Evolutionary conservation across 192 early-diverging fungal genomes (phyloP), one percentile per base, ranked within the genome.

Genomic region (Entrophospora sp.): DNA sequence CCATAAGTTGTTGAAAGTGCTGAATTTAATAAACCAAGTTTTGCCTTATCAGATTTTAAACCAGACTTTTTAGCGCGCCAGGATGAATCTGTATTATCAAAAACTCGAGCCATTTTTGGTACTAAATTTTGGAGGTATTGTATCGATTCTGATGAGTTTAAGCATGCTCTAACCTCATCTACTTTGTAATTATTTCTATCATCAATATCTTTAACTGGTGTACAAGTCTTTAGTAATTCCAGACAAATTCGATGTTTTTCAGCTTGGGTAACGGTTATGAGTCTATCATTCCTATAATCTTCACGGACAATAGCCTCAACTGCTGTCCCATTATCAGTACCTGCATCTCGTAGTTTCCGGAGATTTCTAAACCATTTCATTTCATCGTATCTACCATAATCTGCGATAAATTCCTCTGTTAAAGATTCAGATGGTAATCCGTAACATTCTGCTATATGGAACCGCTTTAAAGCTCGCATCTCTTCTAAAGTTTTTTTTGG

Each of bases 171-270:
- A 58, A 58, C 32, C 31, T 36, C 36, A 58, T 58, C 35, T 35
- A 32, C 30, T 58, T 34, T 58, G 35, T 58, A 58, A 20, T 16
- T 32, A 5, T 4, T 32, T 22, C 55, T 32, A 58, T 58, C 55
- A 18, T 58, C 55, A 32, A 58, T 58, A 37, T 58, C 55, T 58
- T 58, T 58, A 58, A 32, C 55, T 2, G 55, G 55, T 58, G 55
- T 58, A 37, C 55, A 58, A 58, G 14, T 58, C 24, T 37, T 58
- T 58, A n/a, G n/a, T n/a, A n/a, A n/a, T n/a, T n/a, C n/a, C n/a
- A n/a, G n/a, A n/a, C n/a, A n/a, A n/a, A n/a, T 57, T 57, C 31
- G 55, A 57, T 57, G 55, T 12, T 57, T 57, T 20, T 57, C 55
- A 57, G 55, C 55, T 35, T n/a, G 31, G 20, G 55, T 57, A 20